A percentile compares a stretch with the other conserved stretches of the same genome.
These are phyloP conservation scores for Cladosporium phlei DNA, from an alignment of 2,329 filamentous ascomycete genomes.

Conservation along the genomic window DNA sequence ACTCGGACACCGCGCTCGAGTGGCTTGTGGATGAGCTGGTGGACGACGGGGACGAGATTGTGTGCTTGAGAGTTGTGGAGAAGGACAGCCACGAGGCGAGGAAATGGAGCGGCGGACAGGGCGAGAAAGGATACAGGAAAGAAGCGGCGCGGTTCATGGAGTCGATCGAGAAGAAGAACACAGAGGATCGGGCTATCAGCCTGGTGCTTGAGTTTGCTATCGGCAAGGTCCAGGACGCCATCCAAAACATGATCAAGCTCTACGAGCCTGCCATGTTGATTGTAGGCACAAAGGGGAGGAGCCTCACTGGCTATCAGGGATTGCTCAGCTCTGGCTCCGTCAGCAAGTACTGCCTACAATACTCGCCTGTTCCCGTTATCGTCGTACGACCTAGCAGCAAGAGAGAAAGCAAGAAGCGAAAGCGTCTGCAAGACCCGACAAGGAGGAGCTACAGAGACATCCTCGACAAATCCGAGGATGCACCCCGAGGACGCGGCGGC, in stretches of 20 bases:
- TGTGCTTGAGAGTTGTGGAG: constrained; percentile 83
- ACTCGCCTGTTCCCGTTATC: constrained; percentile 87
- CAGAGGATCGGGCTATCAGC: constrained; percentile 76
- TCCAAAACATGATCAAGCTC: constrained; percentile 85
- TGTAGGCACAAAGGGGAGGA: constrained; percentile 81
- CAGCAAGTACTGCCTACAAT: constrained; percentile 90
- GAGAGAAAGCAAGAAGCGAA: constrained; percentile 82
- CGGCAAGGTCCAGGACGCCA: constrained; percentile 84
- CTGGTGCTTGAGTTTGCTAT: constrained; percentile 82
- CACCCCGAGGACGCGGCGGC: constrained; percentile 41
- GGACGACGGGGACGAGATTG: constrained; percentile 88
- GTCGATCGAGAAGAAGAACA: constrained; percentile 73
- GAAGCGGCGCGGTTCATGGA: constrained; percentile 72
- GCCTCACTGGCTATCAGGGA: constrained; percentile 78
- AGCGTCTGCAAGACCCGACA: constrained; percentile 70
- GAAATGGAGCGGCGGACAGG: constrained; percentile 40
- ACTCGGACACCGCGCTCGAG: constrained; percentile 86
- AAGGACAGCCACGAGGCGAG: constrained; percentile 66
- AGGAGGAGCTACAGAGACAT: constrained; percentile 75
- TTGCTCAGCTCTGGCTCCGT: constrained; percentile 76
- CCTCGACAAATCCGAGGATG: constrained; percentile 56
- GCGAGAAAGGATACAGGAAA: constrained; percentile 58
- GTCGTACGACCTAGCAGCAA: constrained; percentile 85
- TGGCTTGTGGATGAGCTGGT: constrained; percentile 90
- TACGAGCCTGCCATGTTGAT: constrained; percentile 89